phyloP scores from a whole-genome alignment of 331 rosid genomes.

The Pyrus hybrid region DNA sequence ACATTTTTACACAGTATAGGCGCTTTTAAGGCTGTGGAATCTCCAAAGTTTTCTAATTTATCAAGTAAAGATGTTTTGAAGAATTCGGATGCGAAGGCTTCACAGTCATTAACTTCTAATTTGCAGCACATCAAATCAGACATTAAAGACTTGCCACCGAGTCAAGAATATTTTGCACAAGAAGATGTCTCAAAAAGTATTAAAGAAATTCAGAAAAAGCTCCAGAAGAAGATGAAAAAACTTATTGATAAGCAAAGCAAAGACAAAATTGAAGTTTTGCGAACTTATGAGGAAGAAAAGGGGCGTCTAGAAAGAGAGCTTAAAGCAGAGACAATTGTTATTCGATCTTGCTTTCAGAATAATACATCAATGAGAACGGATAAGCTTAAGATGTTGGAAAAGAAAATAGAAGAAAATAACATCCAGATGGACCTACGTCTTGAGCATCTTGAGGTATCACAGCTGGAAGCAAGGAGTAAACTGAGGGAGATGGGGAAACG shows the following conservation, averaged over 20 bases:
- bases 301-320: slow-evolving; percentile 21
- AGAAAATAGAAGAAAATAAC: slow-evolving; percentile 28
- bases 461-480: slow-evolving; percentile 26
- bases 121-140: slow-evolving; percentile 1
- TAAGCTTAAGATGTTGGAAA: slow-evolving; percentile 32
- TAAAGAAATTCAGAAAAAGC: slow-evolving; percentile 46
- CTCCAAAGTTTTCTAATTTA: slow-evolving; percentile 24
- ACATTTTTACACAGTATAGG: slow-evolving; percentile 35
- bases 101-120: not conserved
- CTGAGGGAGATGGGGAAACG: slow-evolving; percentile 21
- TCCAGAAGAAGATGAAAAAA: slow-evolving; percentile 31
- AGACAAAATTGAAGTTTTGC: slow-evolving; percentile 27
- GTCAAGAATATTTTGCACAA: slow-evolving; percentile 19
- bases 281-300: slow-evolving; percentile 20
- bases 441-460: slow-evolving; percentile 34
- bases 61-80: not conserved
- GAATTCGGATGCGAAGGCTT: not conserved
- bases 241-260: slow-evolving; percentile 33
- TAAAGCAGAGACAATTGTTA: slow-evolving; percentile 24
- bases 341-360: slow-evolving; percentile 27
- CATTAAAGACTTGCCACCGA: slow-evolving; percentile 1
- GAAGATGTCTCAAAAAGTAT: slow-evolving; percentile 44
- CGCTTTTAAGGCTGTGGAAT: slow-evolving; percentile 11
- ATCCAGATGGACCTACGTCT: slow-evolving; percentile 21
- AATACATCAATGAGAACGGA: slow-evolving; percentile 30